Evolutionary conservation across 2,329 filamentous ascomycete species (phyloP), one percentile per base, ranked within the genome.

Genomic region (Ophiostoma sp.): DNA sequence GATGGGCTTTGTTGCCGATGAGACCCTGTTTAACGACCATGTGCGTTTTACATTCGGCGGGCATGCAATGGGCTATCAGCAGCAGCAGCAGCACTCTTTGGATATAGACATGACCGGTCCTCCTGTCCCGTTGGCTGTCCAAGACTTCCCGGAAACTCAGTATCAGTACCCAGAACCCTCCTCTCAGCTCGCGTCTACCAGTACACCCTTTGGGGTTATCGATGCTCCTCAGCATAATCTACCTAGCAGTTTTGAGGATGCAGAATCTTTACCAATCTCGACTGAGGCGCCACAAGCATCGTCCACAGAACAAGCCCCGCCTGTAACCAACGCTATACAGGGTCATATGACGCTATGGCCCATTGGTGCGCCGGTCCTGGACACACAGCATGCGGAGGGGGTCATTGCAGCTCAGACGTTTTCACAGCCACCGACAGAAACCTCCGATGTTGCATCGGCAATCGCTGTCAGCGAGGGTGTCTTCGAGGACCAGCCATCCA

Each of bases 91-190:
- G 36, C 55, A 52, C 12, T 45, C 42, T 45, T 16, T n/a, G 14
- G 11, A 1, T 65, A 58, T 67, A 42, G 52, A 1, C 64, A 68
- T 7, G 42, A 52, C 9, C 64, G n/a, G 3, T 36, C 18, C 8
- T 7, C 9, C 9, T 5, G 27, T 11, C 27, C 4, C 55, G 2
- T 16, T 60, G 55, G 55, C 55, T 38, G 55, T 27, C 27, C 27
- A 60, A 14, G 55, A 38, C 11, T 4, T 5, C 27, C 7, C 38
- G 36, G 55, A 5, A 60, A 38, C 4, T 4, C 58, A 62, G 6
- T 70, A 68, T 27, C 70, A 72, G 4, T 72, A 73, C 38, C 71
- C 72, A 2, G 72, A 72, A n/a, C 68, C 68, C 1, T 68, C 68
- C 1, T 47, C 67, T 9, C 65, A 67, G n/a, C 68, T 64, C 49